These are phyloP conservation scores for Kodamaea laetipori DNA, from an alignment of 805 yeast species.

Conservation along the genomic window DNA sequence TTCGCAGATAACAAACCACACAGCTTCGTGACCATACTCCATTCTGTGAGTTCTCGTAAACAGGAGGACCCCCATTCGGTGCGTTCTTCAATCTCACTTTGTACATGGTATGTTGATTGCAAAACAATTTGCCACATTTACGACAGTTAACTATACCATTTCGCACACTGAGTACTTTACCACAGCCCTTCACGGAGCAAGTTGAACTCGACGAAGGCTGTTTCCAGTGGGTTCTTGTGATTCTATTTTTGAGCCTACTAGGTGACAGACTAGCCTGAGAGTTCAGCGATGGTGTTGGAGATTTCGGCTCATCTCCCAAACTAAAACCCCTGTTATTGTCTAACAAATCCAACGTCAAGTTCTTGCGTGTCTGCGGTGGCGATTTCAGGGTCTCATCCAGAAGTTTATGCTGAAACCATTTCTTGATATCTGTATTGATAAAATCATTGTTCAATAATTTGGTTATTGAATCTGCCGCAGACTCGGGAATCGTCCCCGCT, in stretches of 20 bases:
- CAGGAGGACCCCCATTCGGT: conserved; percentile 48
- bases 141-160: conserved; percentile 70
- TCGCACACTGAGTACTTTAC: conserved; percentile 46
- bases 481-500: background rate
- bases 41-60: conserved; percentile 26
- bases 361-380: conserved; percentile 35
- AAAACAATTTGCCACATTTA: conserved; percentile 72
- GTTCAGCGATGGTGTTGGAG: conserved; percentile 8
- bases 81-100: conserved; percentile 55
- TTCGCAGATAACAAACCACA: conserved; percentile 53
- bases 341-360: conserved; percentile 50
- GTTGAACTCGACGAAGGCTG: conserved; percentile 40
- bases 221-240: conserved; percentile 61
- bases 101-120: conserved; percentile 62
- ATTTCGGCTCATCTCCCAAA: conserved; percentile 25
- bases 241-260: conserved; percentile 23
- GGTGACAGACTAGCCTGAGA: background rate
- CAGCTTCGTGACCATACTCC: conserved; percentile 80
- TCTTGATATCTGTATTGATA: conserved; percentile 39
- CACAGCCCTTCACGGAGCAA: conserved; percentile 48
- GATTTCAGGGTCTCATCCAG: conserved; percentile 28
- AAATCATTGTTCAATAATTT: conserved; percentile 18
- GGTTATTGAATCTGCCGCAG: conserved; percentile 9
- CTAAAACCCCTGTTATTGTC: conserved; percentile 46
- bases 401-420: conserved; percentile 45